These are phyloP conservation scores for Nakazawaea pomicola DNA, from an alignment of 805 yeast genomes.

Conservation along the genomic window DNA sequence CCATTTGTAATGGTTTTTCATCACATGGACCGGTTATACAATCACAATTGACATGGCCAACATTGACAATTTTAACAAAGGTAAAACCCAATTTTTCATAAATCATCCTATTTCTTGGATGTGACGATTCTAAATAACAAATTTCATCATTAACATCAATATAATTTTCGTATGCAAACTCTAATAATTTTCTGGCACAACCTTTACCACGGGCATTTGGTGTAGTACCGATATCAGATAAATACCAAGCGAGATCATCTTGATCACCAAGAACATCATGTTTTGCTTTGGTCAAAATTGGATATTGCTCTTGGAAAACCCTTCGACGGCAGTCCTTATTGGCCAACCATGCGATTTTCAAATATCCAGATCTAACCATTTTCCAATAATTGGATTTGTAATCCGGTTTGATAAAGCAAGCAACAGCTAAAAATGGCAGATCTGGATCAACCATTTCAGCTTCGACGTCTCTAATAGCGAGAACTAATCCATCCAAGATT, in stretches of 20 bases:
- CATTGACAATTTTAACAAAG: constrained; percentile 35
- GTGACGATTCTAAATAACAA: constrained; percentile 47
- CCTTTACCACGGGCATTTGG: constrained; percentile 53
- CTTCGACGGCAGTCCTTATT: constrained; percentile 45
- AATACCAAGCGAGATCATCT: constrained; percentile 33
- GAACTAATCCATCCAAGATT: constrained; percentile 42
- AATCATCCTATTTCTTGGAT: constrained; percentile 43
- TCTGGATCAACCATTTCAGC: constrained; percentile 21
- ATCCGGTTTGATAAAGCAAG: constrained; percentile 48
- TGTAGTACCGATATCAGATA: constrained; percentile 41
- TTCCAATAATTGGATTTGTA: constrained; percentile 39
- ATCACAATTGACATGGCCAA: constrained; percentile 29
- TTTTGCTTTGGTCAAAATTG: constrained; percentile 43
- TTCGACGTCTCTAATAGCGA: constrained; percentile 43
- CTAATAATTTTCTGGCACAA: constrained; percentile 43
- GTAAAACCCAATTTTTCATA: constrained; percentile 48
- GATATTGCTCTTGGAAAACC: constrained; percentile 45
- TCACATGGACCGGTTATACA: constrained; percentile 25
- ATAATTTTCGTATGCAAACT: constrained; percentile 41
- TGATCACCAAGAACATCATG: constrained; percentile 40
- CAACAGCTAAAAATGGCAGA: constrained; percentile 44
- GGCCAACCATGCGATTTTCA: constrained; percentile 42
- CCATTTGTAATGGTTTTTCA: constrained; percentile 22
- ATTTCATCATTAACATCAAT: constrained; percentile 36
- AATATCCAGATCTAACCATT: constrained; percentile 48